These are phyloP conservation scores for Penicillium manginii DNA, from an alignment of 495 filamentous ascomycete genomes.

Conservation along the genomic window DNA sequence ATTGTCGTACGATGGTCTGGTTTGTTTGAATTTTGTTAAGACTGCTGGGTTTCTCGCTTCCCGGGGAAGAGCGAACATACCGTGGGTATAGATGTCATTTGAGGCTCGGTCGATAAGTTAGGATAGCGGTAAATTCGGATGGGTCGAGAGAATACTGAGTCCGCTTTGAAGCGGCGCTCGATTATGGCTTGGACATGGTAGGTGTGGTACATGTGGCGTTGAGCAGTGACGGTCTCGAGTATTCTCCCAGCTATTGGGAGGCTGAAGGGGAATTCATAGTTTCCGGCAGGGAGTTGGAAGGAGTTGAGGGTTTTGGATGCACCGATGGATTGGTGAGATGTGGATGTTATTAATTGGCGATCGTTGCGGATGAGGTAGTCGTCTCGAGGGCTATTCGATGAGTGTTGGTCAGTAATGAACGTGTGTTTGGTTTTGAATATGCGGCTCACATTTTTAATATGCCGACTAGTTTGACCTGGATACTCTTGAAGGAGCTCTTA, in stretches of 20 bases:
- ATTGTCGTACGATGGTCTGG: constrained; percentile 10
- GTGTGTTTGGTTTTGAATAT: too few species aligned
- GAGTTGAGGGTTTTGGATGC: constrained; percentile 23
- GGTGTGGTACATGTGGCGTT: constrained; percentile 24
- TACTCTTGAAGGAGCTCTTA: constrained; percentile 13
- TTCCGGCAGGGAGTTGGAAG: constrained; percentile 25
- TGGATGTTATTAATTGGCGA: constrained; percentile 22
- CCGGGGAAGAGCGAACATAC: constrained; percentile 2
- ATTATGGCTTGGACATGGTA: constrained; percentile 27
- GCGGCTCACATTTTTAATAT: constrained; percentile 20
- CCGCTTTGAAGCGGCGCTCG: constrained; percentile 7
- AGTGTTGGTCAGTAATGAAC: too few species aligned
- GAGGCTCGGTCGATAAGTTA: constrained; percentile 8
- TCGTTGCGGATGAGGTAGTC: not conserved
- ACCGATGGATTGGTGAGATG: constrained; percentile 17
- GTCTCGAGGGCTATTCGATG: not conserved
- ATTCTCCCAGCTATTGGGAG: constrained; percentile 19
- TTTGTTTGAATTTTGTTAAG: not conserved
- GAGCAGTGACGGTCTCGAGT: constrained; percentile 22
- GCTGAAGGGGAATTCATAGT: constrained; percentile 31
- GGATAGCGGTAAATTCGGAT: constrained; percentile 17
- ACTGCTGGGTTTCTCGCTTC: not conserved
- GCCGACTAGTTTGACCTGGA: constrained; percentile 22
- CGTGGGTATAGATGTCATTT: constrained; percentile 3
- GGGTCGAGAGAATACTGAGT: constrained; percentile 6